Percentiles rank a stretch among this genome's conserved stretches.
phyloP scores from a whole-genome alignment of 306 rosid genomes.

The Vicia sativa region DNA sequence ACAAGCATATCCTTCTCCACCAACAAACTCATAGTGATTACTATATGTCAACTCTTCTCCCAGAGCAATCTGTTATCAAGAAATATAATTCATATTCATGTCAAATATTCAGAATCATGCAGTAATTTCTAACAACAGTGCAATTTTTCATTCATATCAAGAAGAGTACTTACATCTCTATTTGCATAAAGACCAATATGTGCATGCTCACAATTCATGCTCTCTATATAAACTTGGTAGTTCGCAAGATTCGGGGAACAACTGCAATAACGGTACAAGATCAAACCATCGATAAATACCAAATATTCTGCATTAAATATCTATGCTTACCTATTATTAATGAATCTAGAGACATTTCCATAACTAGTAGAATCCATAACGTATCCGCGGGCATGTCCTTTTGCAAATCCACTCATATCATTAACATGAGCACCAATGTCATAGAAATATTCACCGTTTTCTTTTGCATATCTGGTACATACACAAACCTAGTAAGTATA shows the following conservation, averaged over 20 bases:
- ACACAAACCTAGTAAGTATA: conserved; percentile 27
- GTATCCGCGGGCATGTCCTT: conserved; percentile 51
- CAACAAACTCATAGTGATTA: conserved; percentile 54
- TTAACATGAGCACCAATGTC: conserved; percentile 63
- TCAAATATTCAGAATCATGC: conserved; percentile 2
- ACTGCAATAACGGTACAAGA: conserved; percentile 50
- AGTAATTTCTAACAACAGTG: conserved; percentile 3
- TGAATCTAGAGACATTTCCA: no score
- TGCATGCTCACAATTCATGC: conserved; percentile 74
- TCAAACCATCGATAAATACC: conserved; percentile 18
- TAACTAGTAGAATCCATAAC: conserved; percentile 56
- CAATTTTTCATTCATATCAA: background rate
- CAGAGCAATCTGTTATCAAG: conserved; percentile 64
- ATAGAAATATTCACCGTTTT: conserved; percentile 57
- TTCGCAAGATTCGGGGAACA: conserved; percentile 78
- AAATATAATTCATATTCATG: conserved; percentile 11
- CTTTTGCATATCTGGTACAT: conserved; percentile 56
- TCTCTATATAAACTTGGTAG: conserved; percentile 87
- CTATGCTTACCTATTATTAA: background rate
- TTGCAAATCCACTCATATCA: conserved; percentile 73
- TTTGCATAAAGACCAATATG: conserved; percentile 85
- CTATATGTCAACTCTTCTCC: conserved; percentile 13
- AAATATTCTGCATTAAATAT: background rate
- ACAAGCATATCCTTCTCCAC: conserved; percentile 37
- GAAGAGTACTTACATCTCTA: conserved; percentile 65